Base-by-base conservation (phyloP, 2,329 filamentous ascomycete species). In the Fusarium brevicatenulatum region DNA sequence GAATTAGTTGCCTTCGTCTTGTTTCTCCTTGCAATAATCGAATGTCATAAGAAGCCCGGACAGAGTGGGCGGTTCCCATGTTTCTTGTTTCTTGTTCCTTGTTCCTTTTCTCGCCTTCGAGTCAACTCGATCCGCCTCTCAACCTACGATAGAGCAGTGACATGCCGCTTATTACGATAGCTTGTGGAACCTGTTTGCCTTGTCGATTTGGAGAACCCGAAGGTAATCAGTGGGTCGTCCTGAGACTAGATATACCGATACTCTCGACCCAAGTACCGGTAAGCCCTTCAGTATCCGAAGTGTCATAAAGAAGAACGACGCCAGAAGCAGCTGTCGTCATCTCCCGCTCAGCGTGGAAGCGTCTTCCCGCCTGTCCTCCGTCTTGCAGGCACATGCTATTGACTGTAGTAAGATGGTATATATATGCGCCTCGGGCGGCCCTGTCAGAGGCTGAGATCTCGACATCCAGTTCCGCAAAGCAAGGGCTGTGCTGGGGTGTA, bases 111-210 rank as follows among this genome's bases (percentile, higher is more conserved):
- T 63, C 30, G 46, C 36, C 30, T 52, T 70, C 55, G 34, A n/a
- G 28, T 47, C 44, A 37, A 47, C 36, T 60, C 54, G 56, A 74
- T 69, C 47, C 46, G 49, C 66, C 67, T 68, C 53, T 59, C 59
- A 72, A 66, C 57, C 55, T 52, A 54, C 55, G 71, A 73, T 69
- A 74, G 40, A 59, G 63, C 59, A 72, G 67, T 73, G 71, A 73
- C 71, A 74, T 73, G 63, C 67, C 55, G 63, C 55, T 53, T 34
- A 34, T 23, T 34, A 23, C 15, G 30, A n/a, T 73, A 40, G 55
- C 46, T 63, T 70, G 58, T 71, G 63, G 71, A 73, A 74, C 71
- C 71, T 64, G 67, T 65, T 73, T 65, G 63, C 56, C 59, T 71
- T 65, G 58, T 62, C 63, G 46, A 62, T 57, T 53, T 74, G 47